phyloP scores from a whole-genome alignment of 2,329 filamentous ascomycete species.

The Colletotrichum chlorophyti region DNA sequence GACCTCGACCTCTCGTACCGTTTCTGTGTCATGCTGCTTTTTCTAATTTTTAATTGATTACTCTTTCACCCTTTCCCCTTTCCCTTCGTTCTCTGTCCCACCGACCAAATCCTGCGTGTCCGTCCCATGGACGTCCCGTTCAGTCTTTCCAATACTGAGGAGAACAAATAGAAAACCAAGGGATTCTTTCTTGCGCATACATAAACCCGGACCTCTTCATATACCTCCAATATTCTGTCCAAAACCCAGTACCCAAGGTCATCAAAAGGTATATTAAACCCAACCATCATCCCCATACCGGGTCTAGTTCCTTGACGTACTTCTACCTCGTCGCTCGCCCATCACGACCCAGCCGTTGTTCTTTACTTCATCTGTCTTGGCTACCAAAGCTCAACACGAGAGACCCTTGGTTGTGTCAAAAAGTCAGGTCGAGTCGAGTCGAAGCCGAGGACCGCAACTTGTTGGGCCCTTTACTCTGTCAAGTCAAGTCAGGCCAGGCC shows the following conservation, averaged over 20 bases:
- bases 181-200: slow-evolving; percentile 14
- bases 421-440: too few species aligned
- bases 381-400: too few species aligned
- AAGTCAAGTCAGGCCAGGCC: too few species aligned
- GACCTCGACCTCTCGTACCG: slow-evolving; percentile 21
- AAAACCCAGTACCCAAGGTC: too few species aligned
- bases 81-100: too few species aligned
- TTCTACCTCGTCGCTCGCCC: background rate
- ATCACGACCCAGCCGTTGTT: background rate
- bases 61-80: background rate
- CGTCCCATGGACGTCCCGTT: slow-evolving; percentile 3
- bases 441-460: too few species aligned
- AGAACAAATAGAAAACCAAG: slow-evolving; percentile 2
- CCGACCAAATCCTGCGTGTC: background rate
- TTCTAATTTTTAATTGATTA: too few species aligned
- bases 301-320: too few species aligned
- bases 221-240: background rate
- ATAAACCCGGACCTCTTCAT: background rate
- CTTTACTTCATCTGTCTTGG: background rate
- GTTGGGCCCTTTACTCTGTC: background rate
- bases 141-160: background rate
- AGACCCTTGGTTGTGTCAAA: too few species aligned
- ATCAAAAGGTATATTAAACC: slow-evolving; percentile 30
- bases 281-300: slow-evolving; percentile 4
- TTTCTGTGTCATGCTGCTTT: background rate